Evolutionary conservation across 2,329 filamentous ascomycete genomes (phyloP).

Genomic region (Fusarium papillatum): DNA sequence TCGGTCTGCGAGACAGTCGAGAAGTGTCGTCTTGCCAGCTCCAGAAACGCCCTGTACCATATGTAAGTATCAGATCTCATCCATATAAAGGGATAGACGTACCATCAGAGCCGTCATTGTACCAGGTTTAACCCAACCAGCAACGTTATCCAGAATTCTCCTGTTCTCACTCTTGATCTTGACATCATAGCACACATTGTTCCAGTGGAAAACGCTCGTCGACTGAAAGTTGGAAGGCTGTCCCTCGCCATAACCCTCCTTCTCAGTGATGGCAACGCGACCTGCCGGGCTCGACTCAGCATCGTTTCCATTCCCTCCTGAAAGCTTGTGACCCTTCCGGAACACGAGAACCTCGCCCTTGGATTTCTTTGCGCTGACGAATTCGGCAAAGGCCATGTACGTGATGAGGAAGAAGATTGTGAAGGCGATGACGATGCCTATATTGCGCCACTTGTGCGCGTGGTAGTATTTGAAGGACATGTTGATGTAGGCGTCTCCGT

Average conservation of each 20-base stretch:
- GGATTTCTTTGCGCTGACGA: constrained; percentile 61
- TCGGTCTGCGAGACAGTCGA: constrained; percentile 86
- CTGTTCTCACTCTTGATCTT: constrained; percentile 81
- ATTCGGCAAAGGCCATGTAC: constrained; percentile 66
- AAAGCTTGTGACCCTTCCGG: constrained; percentile 55
- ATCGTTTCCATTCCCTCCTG: constrained; percentile 4
- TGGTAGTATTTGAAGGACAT: constrained; percentile 58
- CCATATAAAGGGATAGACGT: fast-evolving
- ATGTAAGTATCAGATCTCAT: neutral
- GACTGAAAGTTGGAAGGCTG: constrained; percentile 56
- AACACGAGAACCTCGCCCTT: constrained; percentile 74
- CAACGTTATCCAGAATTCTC: constrained; percentile 83
- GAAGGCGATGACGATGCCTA: constrained; percentile 68
- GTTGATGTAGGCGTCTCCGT: constrained; percentile 61
- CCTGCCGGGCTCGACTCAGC: constrained; percentile 27
- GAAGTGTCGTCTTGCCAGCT: constrained; percentile 88
- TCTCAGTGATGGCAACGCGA: constrained; percentile 13
- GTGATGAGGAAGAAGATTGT: constrained; percentile 59
- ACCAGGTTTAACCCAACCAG: constrained; percentile 92
- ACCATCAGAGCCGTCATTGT: constrained; percentile 88
- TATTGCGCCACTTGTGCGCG: constrained; percentile 66
- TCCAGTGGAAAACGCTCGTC: constrained; percentile 85
- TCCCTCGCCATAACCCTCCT: constrained; percentile 20
- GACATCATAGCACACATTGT: constrained; percentile 78
- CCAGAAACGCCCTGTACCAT: constrained; percentile 70